Conservation (phyloP, 495 filamentous ascomycete species). For the Lineolata rhizophorae region DNA sequence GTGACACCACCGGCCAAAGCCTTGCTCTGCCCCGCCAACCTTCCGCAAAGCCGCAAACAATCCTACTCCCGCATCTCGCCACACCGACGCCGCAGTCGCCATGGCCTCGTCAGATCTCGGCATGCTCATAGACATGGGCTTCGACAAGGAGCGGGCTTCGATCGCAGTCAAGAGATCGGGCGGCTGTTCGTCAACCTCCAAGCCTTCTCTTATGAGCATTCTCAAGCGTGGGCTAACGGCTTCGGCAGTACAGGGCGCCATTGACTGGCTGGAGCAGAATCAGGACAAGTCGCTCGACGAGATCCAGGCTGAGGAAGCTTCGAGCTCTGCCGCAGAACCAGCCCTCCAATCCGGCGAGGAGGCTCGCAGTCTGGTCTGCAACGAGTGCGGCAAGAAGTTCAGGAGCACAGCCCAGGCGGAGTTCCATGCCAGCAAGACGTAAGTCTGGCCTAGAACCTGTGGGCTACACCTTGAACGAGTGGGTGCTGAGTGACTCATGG, state of each 20-base stretch:
- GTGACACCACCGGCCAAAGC: no score
- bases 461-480: not conserved
- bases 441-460: conserved; percentile 1
- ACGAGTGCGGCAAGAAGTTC: conserved; percentile 85
- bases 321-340: conserved; percentile 18
- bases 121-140: conserved; percentile 83
- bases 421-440: conserved; percentile 79
- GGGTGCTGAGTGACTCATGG: conserved; percentile 1
- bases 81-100: conserved; percentile 9
- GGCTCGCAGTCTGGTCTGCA: conserved; percentile 52
- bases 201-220: not conserved
- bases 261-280: conserved; percentile 86
- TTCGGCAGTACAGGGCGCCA: conserved; percentile 59
- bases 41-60: not conserved
- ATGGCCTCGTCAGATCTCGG: conserved; percentile 56
- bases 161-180: conserved; percentile 63
- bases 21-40: no score
- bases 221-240: conserved; percentile 3
- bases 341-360: conserved; percentile 38
- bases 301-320: conserved; percentile 25
- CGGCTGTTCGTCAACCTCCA: conserved; percentile 34
- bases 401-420: conserved; percentile 57
- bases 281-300: conserved; percentile 66
- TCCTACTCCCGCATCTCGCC: not conserved
- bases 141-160: conserved; percentile 57